Evolutionary conservation across 2,329 filamentous ascomycete genomes (phyloP).

Genomic region (Trichoderma sp.): DNA sequence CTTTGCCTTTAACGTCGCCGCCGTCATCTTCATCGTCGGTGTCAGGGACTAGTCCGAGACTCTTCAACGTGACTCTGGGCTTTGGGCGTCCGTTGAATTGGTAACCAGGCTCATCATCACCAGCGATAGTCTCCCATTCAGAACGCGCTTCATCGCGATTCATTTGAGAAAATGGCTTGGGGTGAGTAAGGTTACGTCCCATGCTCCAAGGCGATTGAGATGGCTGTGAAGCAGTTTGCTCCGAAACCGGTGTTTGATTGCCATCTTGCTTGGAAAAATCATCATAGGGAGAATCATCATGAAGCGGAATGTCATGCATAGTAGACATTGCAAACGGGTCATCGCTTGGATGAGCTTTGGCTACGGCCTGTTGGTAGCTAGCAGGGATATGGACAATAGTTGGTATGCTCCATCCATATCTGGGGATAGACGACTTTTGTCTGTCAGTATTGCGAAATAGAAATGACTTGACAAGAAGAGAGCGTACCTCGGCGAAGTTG

Average conservation of each 20-base stretch:
- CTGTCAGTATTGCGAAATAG: not conserved
- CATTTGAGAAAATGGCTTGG: not conserved
- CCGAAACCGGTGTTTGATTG: not conserved
- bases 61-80: not conserved
- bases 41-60: not conserved
- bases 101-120: constrained; percentile 32
- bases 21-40: not conserved
- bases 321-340: not conserved
- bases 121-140: constrained; percentile 37
- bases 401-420: constrained; percentile 15
- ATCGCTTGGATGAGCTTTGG: not conserved
- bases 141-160: constrained; percentile 32
- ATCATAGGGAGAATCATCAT: constrained; percentile 4
- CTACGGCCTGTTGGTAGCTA: not conserved
- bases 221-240: constrained; percentile 5
- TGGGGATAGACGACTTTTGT: not conserved
- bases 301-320: constrained; percentile 18
- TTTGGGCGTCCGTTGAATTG: not conserved
- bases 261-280: not conserved
- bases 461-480: not conserved
- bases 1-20: not conserved
- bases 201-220: not conserved
- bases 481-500: constrained; percentile 8
- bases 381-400: not conserved
- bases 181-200: constrained; percentile 5